Base-by-base conservation (phyloP, 371 early-diverging fungal genomes). In the Mortierella sp. region DNA sequence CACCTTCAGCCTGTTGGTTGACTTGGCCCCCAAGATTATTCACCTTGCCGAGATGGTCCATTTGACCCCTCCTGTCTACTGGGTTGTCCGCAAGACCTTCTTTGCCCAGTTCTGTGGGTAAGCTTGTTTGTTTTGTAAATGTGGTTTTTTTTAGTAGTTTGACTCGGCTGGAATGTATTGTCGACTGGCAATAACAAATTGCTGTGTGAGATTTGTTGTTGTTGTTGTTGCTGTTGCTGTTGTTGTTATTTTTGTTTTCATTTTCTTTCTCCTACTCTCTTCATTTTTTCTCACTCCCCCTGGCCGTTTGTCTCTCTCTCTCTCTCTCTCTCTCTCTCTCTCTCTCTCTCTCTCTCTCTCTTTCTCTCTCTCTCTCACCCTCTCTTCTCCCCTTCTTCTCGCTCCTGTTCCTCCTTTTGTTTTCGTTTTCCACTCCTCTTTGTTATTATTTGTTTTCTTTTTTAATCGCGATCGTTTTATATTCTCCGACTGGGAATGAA, bases 101-200 rank as follows among this genome's bases (percentile, higher is more conserved):
- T 98, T 97, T 89, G 91, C 91, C 44, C 96, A 96, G 81, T 98
- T 98, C 88, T 97, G 97, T 84, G 98, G 97, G 88, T 88, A 80
- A 77, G 91, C 13, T 38, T 48, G n/a, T 54, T 34, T n/a, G n/a
- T n/a, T n/a, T n/a, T n/a, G n/a, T n/a, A n/a, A n/a, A n/a, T n/a
- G n/a, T n/a, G n/a, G 63, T 19, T 63, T 55, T 7, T 16, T 34
- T 28, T 50, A 2, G 13, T 50, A 14, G 13, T 14, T 50, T 50
- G 50, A 50, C 50, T 13, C 50, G 16, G 50, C 2, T 13, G 50
- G 16, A 50, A 3, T 38, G 42, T 38, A 5, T 38, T 38, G 42
- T 38, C 42, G 42, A 38, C 5, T 1, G 42, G 42, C 5, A 38
- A 38, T 3, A 38, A 5, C 42, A 38, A 50, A 50, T 16, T 50